phyloP scores from a whole-genome alignment of 2,329 filamentous ascomycete genomes.

The Aspergillus terreus region DNA sequence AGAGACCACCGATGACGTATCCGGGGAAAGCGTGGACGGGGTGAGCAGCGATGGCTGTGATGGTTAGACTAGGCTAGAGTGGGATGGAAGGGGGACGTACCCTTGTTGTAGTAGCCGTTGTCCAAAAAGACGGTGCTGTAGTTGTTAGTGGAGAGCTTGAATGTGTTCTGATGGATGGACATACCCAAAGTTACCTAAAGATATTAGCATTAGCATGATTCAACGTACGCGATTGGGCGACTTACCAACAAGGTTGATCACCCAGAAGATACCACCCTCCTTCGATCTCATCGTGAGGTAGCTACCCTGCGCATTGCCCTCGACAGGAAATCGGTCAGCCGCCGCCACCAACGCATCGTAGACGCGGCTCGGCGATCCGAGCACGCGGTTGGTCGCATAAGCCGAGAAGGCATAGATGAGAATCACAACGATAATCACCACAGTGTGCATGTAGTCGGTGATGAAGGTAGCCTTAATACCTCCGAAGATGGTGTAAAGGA shows the following conservation, averaged over 20 bases:
- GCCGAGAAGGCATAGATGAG: slow-evolving; percentile 79
- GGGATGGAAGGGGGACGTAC: slow-evolving; percentile 2
- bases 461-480: slow-evolving; percentile 86
- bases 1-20: slow-evolving; percentile 80
- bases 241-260: slow-evolving; percentile 84
- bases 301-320: slow-evolving; percentile 74
- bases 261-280: slow-evolving; percentile 83
- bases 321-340: slow-evolving; percentile 66
- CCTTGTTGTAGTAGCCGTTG: slow-evolving; percentile 85
- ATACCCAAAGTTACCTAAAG: slow-evolving; percentile 28
- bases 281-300: slow-evolving; percentile 83
- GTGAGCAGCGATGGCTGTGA: slow-evolving; percentile 71
- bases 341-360: slow-evolving; percentile 74
- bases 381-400: slow-evolving; percentile 67
- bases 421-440: slow-evolving; percentile 71
- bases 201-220: slow-evolving; percentile 1
- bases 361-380: slow-evolving; percentile 72
- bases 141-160: slow-evolving; percentile 5
- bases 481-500: slow-evolving; percentile 69
- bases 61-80: slow-evolving; percentile 1
- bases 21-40: slow-evolving; percentile 83
- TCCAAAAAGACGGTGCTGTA: slow-evolving; percentile 72
- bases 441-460: slow-evolving; percentile 82
- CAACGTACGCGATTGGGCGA: slow-evolving; percentile 47
- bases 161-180: neutral